Evolutionary conservation across 78 protist species (phyloP), one percentile per base, ranked within the genome.

Genomic region (Chrysochromulina tobinii): DNA sequence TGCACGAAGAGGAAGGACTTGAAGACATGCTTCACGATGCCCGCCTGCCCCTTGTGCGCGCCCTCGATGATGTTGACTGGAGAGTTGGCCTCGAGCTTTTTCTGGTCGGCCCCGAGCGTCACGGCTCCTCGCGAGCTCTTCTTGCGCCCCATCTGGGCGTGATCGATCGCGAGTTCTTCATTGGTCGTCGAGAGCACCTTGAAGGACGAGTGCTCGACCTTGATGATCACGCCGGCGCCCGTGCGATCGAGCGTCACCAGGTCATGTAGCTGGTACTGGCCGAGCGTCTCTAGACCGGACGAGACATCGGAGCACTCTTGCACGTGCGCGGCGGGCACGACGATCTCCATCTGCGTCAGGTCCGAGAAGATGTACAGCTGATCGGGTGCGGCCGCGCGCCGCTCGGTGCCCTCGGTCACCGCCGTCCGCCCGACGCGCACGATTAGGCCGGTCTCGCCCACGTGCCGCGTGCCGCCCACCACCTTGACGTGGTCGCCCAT

Each of bases 1-100:
- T 93, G 94, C 23, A 59, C 9, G 75, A 93, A 93, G 51, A 93
- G 7, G 54, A 11, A 72, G 5, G 61, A 2, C 81, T 94, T 51
- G 87, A 58, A 89, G 68, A 93, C 59, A 61, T 93, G 94, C 91
- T 93, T 93, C 25, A 93, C 92, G 5, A 66, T 69, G 50, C 93
- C 95, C 53, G 2, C 21, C 23, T 27, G 53, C 58, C 88, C 93
- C 75, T 27, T 15, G 68, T 20, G 0, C 21, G 0, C 18, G 25
- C 25, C 2, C 21, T 4, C 75, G 38, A 57, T 27, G 55, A 3
- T 93, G 27, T 12, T n/a, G 57, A 75, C 58, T 0, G n/a, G 58
- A 3, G 58, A 50, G 83, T 90, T 72, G 38, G 48, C 94, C 18
- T 81, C 27, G n/a, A 92, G 12, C 15, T 4, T 1, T 15, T 1